Evolutionary conservation across 345 rosid genomes (phyloP), one percentile per base, ranked within the genome.

Genomic region (Sisymbrium altissimum): DNA sequence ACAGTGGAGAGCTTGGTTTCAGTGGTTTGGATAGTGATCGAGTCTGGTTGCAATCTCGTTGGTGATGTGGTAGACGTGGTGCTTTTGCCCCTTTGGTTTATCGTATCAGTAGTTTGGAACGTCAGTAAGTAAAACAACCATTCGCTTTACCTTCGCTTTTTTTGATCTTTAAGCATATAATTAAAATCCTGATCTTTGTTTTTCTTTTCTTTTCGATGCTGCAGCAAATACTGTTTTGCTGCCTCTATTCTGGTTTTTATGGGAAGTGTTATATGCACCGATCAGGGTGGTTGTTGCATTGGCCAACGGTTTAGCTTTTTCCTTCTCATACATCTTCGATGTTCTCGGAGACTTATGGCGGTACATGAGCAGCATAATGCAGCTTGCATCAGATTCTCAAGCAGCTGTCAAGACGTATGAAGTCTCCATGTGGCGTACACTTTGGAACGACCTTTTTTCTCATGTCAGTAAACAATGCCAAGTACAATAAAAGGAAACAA

Each of bases 371-470:
- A 62, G 86, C 78, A 44, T 90, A 59, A 56, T 83, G 64, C 81
- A 68, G 83, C 40, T 89, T 70, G 84, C 91, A 78, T 82, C 96
- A 45, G 85, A 87, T 74, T 81, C 97, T 13, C 81, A 81, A 75
- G 81, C 84, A 38, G 78, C 93, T 40, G 89, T 82, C 44, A 84
- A 74, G 58, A 64, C 90, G 3, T 76, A 78, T 60, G 90, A 90
- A 84, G 90, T 88, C 82, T 89, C 98, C 44, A 76, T 86, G 77
- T 92, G 98, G 95, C 94, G 88, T 12, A 84, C 90, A 0, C 96
- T 96, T 43, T 96, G 98, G 99, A 89, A 88, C 70, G 99, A 96
- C 73, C 93, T 96, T 55, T 92, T 96, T 78, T 96, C 99, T 62
- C 94, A 96, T 84, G 97, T 92, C 68, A 15, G 81, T 78, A 12